A percentile compares a stretch with the other conserved stretches of the same genome.
phyloP scores from a whole-genome alignment of 1,284 basidiomycete species.

The Ceratobasidium sp. region DNA sequence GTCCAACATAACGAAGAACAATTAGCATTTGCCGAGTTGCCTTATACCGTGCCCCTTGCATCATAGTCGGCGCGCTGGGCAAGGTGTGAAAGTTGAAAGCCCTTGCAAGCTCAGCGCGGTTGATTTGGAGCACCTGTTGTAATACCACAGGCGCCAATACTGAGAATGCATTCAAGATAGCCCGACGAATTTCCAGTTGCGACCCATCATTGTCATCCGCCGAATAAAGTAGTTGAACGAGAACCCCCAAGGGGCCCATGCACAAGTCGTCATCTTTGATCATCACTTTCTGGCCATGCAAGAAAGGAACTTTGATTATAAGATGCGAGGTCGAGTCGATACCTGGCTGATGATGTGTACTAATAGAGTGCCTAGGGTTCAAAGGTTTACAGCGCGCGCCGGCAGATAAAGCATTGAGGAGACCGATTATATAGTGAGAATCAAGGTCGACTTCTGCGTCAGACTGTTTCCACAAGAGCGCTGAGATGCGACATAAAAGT shows the following conservation, averaged over 20 bases:
- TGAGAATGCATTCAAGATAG: not conserved
- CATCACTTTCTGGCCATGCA: not conserved
- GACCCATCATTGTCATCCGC: not conserved
- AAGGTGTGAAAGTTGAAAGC: not conserved
- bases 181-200: not conserved
- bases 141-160: not conserved
- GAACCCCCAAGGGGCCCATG: not conserved
- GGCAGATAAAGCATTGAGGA: not conserved
- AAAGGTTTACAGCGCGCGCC: not conserved
- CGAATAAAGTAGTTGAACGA: not conserved
- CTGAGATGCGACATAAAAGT: not conserved
- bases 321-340: not conserved
- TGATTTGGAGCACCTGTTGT: not conserved
- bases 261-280: not conserved
- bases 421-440: not conserved
- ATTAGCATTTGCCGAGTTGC: not conserved
- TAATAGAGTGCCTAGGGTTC: not conserved
- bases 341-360: slow-evolving; percentile 4
- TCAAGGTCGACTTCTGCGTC: slow-evolving; percentile 11
- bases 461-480: not conserved
- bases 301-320: not conserved
- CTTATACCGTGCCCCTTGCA: not conserved
- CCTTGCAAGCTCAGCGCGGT: not conserved
- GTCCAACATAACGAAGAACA: too few species aligned
- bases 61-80: not conserved